Conservation (phyloP, 257 asterid species). For the Jaltomata sinuosa region DNA sequence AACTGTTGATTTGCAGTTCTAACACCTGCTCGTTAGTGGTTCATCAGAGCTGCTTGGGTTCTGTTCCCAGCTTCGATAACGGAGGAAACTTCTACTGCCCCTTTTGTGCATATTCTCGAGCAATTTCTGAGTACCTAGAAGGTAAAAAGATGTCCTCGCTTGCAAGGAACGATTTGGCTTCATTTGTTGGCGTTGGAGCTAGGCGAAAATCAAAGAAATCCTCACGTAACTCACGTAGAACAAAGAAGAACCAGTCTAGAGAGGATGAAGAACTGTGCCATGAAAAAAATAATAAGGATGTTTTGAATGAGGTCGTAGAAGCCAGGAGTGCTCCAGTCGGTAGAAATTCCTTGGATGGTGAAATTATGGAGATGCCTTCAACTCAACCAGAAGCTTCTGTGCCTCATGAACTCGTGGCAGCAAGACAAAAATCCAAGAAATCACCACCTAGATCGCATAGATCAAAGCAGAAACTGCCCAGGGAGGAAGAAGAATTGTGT, state of each 20-base stretch:
- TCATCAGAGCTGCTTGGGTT: constrained; percentile 55
- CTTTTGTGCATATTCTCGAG: constrained; percentile 61
- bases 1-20: constrained; percentile 37
- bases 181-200: constrained; percentile 26
- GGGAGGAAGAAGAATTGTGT: constrained; percentile 3
- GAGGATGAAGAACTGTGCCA: not conserved
- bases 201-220: constrained; percentile 10
- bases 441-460: constrained; percentile 1
- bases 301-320: not conserved
- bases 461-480: constrained; percentile 8
- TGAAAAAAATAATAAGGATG: not conserved
- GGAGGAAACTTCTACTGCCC: constrained; percentile 50
- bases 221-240: not conserved
- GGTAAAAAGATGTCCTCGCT: constrained; percentile 26
- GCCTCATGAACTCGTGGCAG: not conserved
- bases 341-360: not conserved
- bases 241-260: not conserved
- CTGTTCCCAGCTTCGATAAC: constrained; percentile 29
- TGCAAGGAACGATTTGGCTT: constrained; percentile 40
- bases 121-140: constrained; percentile 40
- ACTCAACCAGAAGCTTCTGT: not conserved
- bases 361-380: not conserved
- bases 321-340: not conserved
- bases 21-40: constrained; percentile 39
- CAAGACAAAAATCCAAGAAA: not conserved